Evolutionary conservation across 768 basidiomycete species (phyloP), one percentile per base, ranked within the genome.

Genomic region (Porphyrellus cyaneotinctus): DNA sequence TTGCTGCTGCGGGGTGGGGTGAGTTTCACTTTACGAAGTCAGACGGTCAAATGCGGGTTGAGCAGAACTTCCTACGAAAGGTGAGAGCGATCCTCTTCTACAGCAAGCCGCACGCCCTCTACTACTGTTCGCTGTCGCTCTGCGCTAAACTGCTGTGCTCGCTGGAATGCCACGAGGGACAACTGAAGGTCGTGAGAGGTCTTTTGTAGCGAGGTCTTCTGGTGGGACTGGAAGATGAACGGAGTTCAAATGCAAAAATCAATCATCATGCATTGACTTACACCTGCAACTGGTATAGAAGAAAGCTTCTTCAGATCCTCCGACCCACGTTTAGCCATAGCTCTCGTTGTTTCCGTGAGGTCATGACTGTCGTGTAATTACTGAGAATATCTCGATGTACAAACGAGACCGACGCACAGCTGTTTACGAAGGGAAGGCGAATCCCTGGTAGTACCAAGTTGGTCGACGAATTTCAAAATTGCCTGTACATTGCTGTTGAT

Each of bases 401-500:
- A 22, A 22, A 28, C 24, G 23, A 35, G 18, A 15, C 14, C 35
- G 28, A 78, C 92, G 57, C 63, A 95, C 95, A 98, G 72, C 47
- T 83, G 87, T 70, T 88, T 92, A 60, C 95, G 78, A 48, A 98
- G 72, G 3, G 75, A 69, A 1, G 86, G 82, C 17, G 87, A 91
- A 68, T 98, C 95, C 63, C 84, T 83, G 30, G 74, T 74, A 0
- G 88, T 91, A 5, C 95, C 95, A 1, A 99, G 80, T 69, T 95
- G 90, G 65, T 98, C 94, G n/a, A 98, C 91, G n/a, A 94, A 79
- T 71, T 91, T 91, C 61, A 92, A 70, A 44, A 99, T 95, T 15
- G 91, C 95, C 64, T 95, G 91, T 3, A 97, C 93, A 71, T 99
- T 99, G 53, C 91, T 83, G 63, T 95, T 95, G 75, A 98, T 93